Percentiles rank a stretch among this genome's conserved stretches.
Conservation (phyloP, 176 grass and related monocot species). For the Secale cereale region DNA sequence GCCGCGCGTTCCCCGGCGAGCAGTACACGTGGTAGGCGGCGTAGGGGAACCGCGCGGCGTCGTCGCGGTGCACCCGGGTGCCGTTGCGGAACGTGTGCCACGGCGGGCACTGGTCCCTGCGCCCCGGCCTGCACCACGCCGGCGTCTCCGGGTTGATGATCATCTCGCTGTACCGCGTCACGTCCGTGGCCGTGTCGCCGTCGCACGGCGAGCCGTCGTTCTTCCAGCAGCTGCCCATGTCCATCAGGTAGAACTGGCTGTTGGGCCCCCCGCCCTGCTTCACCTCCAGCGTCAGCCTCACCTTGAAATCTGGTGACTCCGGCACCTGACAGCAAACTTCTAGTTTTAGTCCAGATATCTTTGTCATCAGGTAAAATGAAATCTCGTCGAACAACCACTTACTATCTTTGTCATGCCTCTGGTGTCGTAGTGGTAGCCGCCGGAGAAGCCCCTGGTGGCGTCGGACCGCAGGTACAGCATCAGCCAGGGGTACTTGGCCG, state of each 20-base stretch:
- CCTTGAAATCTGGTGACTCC: slow-evolving; percentile 85
- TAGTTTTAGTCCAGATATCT: no score
- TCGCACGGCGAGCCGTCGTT: slow-evolving; percentile 73
- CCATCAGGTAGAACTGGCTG: slow-evolving; percentile 93
- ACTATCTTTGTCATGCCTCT: slow-evolving; percentile 94
- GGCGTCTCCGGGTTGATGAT: slow-evolving; percentile 78
- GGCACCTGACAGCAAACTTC: slow-evolving; percentile 43
- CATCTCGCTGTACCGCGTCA: slow-evolving; percentile 96
- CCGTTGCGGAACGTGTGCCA: slow-evolving; percentile 93
- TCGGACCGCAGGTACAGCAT: slow-evolving; percentile 94
- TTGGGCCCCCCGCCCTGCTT: slow-evolving; percentile 60
- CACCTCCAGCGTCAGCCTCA: slow-evolving; percentile 58
- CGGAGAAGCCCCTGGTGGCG: slow-evolving; percentile 81
- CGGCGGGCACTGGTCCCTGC: slow-evolving; percentile 59
- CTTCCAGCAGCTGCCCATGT: slow-evolving; percentile 99
- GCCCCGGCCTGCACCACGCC: slow-evolving; percentile 54
- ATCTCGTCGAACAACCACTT: slow-evolving; percentile 30
- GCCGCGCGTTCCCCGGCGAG: slow-evolving; percentile 78
- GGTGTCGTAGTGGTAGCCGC: slow-evolving; percentile 90
- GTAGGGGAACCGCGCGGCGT: slow-evolving; percentile 60
- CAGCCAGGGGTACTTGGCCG: slow-evolving; percentile 79
- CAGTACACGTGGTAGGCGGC: slow-evolving; percentile 85
- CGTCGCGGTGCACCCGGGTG: slow-evolving; percentile 57
- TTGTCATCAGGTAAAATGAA: no score
- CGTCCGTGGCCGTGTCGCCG: slow-evolving; percentile 64